Base-by-base conservation (phyloP, 2,329 filamentous ascomycete species). In the Dothistroma septosporum region DNA sequence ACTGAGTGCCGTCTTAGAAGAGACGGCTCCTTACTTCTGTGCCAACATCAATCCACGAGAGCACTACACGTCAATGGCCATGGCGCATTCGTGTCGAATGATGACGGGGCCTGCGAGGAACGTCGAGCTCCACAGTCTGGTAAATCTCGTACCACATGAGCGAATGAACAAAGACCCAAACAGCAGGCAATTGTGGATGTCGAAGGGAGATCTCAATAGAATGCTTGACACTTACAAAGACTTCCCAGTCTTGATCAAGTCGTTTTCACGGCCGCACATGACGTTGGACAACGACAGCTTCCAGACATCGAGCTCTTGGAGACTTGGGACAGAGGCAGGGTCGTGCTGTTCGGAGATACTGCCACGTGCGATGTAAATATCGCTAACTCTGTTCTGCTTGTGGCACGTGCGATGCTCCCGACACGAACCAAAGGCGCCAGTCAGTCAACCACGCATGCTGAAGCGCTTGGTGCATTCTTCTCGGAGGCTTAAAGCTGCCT, bases 341-440 rank as follows among this genome's bases (percentile, higher is more conserved):
- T 28, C 24, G 6, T 28, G 2, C 24, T 2, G 24, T 3, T 28
- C 24, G 24, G 24, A 28, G 24, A 75, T 48, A 71, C 80, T 1
- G 75, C 74, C 0, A 67, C 81, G 0, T 82, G 78, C 78, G 77
- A 80, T 60, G 0, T 81, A 76, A 77, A 77, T 79, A 62, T 81
- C 61, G 62, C 77, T 28, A 77, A 79, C 53, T 75, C 77, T 0
- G 72, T 76, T 10, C 75, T 76, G 0, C 75, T 77, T 58, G 74
- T 74, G 4, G 75, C 75, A 4, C 76, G 77, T 64, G 71, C 74
- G 1, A 75, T 72, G 68, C 67, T 78, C 1, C 78, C 78, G 0
- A 78, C 75, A 0, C 76, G 77, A 61, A 77, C 76, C 0, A 76
- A 79, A 63, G 78, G 77, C 0, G 77, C 76, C 0, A 76, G 72